Percentiles rank a stretch among this genome's conserved stretches.
Conservation (phyloP, 176 grass and related monocot genomes). For the Aegilops longissima region DNA sequence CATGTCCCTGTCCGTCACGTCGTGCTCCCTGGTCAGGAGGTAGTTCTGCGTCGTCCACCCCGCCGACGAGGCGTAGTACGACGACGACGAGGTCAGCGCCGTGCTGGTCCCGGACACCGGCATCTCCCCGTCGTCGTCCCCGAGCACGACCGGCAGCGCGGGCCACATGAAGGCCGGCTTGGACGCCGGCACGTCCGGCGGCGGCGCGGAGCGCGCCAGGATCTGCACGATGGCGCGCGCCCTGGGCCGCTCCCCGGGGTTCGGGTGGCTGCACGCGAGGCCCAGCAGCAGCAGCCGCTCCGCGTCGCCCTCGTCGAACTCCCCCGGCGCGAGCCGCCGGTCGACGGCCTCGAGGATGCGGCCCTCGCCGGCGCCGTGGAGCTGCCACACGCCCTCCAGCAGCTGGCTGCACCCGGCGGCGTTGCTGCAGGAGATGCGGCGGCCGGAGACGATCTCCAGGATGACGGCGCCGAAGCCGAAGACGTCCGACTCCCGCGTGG, state of each 20-base stretch:
- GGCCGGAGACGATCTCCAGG: conserved; percentile 69
- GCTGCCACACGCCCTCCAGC: conserved; percentile 73
- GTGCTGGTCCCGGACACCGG: conserved; percentile 1
- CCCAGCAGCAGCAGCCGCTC: conserved; percentile 76
- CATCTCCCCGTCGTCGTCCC: conserved; percentile 21
- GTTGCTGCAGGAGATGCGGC: conserved; percentile 54
- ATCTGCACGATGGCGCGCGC: conserved; percentile 52
- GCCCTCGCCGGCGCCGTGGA: conserved; percentile 55
- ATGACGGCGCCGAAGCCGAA: conserved; percentile 80
- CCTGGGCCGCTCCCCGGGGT: conserved; percentile 63
- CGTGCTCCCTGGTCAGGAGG: conserved; percentile 33
- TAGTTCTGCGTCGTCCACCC: conserved; percentile 45
- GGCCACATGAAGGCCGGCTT: conserved; percentile 87
- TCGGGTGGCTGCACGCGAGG: conserved; percentile 84
- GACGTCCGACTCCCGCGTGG: conserved; percentile 85
- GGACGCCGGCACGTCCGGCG: conserved; percentile 44
- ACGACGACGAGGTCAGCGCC: conserved; percentile 42
- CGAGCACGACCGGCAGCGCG: conserved; percentile 6
- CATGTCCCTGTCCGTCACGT: conserved; percentile 31
- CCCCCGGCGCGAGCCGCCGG: conserved; percentile 7
- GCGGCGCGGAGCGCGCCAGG: conserved; percentile 36
- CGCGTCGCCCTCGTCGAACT: conserved; percentile 51
- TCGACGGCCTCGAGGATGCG: conserved; percentile 65
- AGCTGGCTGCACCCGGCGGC: conserved; percentile 61
- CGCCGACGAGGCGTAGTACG: conserved; percentile 47